Evolutionary conservation across 2,329 filamentous ascomycete genomes (phyloP), one percentile per base, ranked within the genome.

Genomic region (Ascochyta fabae): DNA sequence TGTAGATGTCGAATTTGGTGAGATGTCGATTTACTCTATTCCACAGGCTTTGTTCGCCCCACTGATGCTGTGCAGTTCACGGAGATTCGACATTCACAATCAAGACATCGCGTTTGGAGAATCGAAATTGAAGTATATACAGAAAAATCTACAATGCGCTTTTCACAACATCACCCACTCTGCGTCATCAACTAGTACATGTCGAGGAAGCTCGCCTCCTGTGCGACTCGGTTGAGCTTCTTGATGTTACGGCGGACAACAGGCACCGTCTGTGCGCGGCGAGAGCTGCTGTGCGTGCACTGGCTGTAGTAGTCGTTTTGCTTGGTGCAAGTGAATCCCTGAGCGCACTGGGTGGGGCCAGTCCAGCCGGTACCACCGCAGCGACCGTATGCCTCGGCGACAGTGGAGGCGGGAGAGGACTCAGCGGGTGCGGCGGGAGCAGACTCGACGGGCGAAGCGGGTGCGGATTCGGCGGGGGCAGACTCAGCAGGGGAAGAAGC

Each of bases 261-360:
- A 22, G 55, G 42, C 19, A 38, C 29, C 15, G 27, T 7, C 19
- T 47, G 36, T 29, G 33, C 23, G 8, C 50, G 56, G 19, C 56
- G 50, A 31, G 56, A 38, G 46, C 16, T 52, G 34, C 24, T 23
- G 26, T 44, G 38, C 15, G 23, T 44, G 59, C 79, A 81, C 68
- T 81, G 79, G 31, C 62, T 75, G 68, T 81, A 81, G 59, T 74
- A 81, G 6, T 72, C 66, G 67, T 81, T 81, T 16, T 61, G 64
- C 5, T 61, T 60, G 13, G 68, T 67, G 70, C 79, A 81, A 6
- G 65, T 66, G 44, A 61, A 67, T n/a, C 78, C 78, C 16, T 62
- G 29, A 1, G 71, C 67, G 42, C 79, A 81, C n/a, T 63, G 46
- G 0, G 72, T 77, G 0, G 75, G 44, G 8, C 79, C 80, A 4